Base-by-base conservation (phyloP, 768 basidiomycete genomes). In the Rhizopogon vesiculosus region DNA sequence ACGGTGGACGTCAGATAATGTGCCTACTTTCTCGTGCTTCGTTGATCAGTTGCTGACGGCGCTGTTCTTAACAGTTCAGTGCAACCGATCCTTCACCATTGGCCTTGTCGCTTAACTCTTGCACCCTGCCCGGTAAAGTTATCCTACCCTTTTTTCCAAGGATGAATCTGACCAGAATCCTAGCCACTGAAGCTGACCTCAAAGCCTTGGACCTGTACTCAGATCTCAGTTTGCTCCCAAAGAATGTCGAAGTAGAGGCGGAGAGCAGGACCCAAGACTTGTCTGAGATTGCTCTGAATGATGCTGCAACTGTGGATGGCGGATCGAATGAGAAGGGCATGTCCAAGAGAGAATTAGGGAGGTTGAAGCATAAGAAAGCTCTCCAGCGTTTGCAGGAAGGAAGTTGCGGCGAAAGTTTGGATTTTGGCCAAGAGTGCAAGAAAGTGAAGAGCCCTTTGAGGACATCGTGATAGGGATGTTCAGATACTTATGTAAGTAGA, bases 161-260 rank as follows among this genome's bases (percentile, higher is more conserved):
- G 42, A 28, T 49, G 51, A 42, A 59, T 40, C 0, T 58, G 16
- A 9, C 45, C 12, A 16, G 8, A 49, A 33, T 41, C 50, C n/a
- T 63, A 87, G 85, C 83, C 5, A 74, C 77, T 0, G 52, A 64
- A 3, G 74, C 74, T 8, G 82, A 84, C 15, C 64, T 86, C 4
- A 73, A 78, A 53, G 63, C 68, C 3, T 72, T 90, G 1, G 83
- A 87, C 51, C 69, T 90, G 2, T 91, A 91, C 62, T 69, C 73
- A 2, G 73, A 77, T 49, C 73, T 90, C 29, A 68, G 72, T 0
- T 74, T 78, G 19, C 71, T 90, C 56, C 87, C 88, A 3, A 90
- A 90, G 63, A 75, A 78, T 55, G 66, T 73, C 18, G 78, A 81
- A 35, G 70, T 63, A 4, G 77, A 78, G 40, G 74, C 76, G 52